phyloP scores from a whole-genome alignment of 2,329 filamentous ascomycete species.

The Colletotrichum sansevieriae region DNA sequence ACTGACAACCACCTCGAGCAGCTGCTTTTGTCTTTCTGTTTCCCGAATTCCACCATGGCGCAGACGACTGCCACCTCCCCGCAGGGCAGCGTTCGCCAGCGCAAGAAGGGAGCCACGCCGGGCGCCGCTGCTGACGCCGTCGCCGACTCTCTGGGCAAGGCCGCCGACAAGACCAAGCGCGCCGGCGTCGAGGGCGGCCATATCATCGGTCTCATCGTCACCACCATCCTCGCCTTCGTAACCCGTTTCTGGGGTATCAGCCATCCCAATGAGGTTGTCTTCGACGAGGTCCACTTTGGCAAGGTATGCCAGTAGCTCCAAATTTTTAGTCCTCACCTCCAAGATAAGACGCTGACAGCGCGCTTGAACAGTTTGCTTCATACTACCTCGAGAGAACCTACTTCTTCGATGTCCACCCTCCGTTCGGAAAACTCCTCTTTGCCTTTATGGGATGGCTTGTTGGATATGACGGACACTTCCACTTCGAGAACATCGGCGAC shows the following conservation, averaged over 20 bases:
- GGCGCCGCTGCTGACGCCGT: conserved; percentile 59
- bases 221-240: conserved; percentile 87
- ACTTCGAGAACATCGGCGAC: conserved; percentile 99
- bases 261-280: conserved; percentile 96
- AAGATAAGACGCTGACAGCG: conserved; percentile 36
- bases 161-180: conserved; percentile 53
- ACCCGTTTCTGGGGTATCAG: conserved; percentile 97
- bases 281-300: conserved; percentile 99
- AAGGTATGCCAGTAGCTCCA: conserved; percentile 75
- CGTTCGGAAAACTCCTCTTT: conserved; percentile 97
- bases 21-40: conserved; percentile 30
- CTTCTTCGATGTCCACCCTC: conserved; percentile 99
- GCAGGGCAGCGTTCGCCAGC: conserved; percentile 71
- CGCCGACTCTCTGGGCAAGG: conserved; percentile 64
- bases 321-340: not conserved
- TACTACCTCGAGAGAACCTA: conserved; percentile 96
- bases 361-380: conserved; percentile 71
- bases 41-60: conserved; percentile 55
- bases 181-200: conserved; percentile 82
- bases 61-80: conserved; percentile 59
- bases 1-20: conserved; percentile 36
- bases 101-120: conserved; percentile 63
- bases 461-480: conserved; percentile 95
- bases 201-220: conserved; percentile 79
- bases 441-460: conserved; percentile 97